Evolutionary conservation across 805 yeast species (phyloP).

Genomic region (Cyberlindnera maritima): DNA sequence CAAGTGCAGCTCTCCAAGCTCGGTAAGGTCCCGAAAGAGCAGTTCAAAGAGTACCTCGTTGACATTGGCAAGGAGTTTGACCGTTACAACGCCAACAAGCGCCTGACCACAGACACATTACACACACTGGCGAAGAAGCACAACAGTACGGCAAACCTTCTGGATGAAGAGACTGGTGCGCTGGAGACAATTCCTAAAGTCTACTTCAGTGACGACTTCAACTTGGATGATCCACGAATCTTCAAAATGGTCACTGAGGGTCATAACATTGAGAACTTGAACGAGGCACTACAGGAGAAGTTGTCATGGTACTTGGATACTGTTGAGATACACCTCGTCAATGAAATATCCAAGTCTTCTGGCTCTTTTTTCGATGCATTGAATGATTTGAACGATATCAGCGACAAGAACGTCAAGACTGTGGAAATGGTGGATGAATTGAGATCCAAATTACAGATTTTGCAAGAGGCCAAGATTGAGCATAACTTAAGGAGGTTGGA

Average conservation of each 20-base stretch:
- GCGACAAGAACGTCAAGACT: slow-evolving; percentile 50
- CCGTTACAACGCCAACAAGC: slow-evolving; percentile 40
- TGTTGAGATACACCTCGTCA: slow-evolving; percentile 76
- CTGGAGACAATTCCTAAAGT: slow-evolving; percentile 61
- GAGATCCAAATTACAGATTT: slow-evolving; percentile 39
- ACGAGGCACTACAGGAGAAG: slow-evolving; percentile 69
- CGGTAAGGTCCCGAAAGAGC: slow-evolving; percentile 40
- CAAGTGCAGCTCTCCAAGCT: slow-evolving; percentile 64
- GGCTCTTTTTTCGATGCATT: slow-evolving; percentile 82
- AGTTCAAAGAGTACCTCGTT: slow-evolving; percentile 42
- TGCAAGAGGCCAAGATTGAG: slow-evolving; percentile 49
- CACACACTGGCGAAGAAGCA: slow-evolving; percentile 19
- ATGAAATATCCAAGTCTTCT: slow-evolving; percentile 82
- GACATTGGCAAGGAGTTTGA: slow-evolving; percentile 44
- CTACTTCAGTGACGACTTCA: slow-evolving; percentile 64
- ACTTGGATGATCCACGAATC: slow-evolving; percentile 83
- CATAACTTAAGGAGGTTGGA: slow-evolving; percentile 50
- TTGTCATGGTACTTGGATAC: slow-evolving; percentile 80
- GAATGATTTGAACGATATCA: slow-evolving; percentile 69
- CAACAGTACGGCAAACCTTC: slow-evolving; percentile 12
- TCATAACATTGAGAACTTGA: slow-evolving; percentile 45
- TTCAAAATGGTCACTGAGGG: slow-evolving; percentile 73
- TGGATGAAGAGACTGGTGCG: slow-evolving; percentile 24
- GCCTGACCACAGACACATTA: slow-evolving; percentile 36
- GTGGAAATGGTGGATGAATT: slow-evolving; percentile 46